Percentiles rank a stretch among this genome's conserved stretches.
These are phyloP conservation scores for Prunus yedoensis DNA, from an alignment of 331 rosid genomes.

Conservation along the genomic window DNA sequence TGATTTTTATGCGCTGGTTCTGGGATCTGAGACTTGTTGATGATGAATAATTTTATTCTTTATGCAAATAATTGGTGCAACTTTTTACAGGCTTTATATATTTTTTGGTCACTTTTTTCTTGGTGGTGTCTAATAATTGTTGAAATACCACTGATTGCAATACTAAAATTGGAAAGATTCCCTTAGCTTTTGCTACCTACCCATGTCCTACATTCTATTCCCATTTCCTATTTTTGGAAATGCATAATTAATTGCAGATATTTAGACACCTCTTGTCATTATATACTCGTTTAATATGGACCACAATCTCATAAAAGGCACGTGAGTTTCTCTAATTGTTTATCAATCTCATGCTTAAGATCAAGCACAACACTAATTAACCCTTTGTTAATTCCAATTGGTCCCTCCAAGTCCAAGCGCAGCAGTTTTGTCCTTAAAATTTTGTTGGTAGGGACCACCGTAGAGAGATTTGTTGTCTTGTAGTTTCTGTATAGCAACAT, in stretches of 20 bases:
- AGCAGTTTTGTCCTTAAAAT: not conserved
- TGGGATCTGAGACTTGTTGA: not conserved
- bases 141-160: not conserved
- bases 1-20: not conserved
- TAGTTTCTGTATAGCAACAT: no score
- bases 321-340: not conserved
- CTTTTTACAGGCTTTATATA: not conserved
- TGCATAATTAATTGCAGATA: not conserved
- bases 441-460: not conserved
- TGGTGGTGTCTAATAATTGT: not conserved
- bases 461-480: not conserved
- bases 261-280: not conserved
- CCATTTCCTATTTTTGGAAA: constrained; percentile 13
- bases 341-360: not conserved
- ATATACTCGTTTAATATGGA: not conserved
- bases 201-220: constrained; percentile 17
- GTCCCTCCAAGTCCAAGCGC: no score
- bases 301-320: not conserved
- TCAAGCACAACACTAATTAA: not conserved
- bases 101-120: not conserved
- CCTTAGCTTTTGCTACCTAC: not conserved
- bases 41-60: not conserved
- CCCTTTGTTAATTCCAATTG: not conserved
- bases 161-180: constrained; percentile 32
- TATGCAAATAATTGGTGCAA: not conserved